Evolutionary conservation across 2,329 filamentous ascomycete genomes (phyloP).

Genomic region (Talaromyces amestolkiae): DNA sequence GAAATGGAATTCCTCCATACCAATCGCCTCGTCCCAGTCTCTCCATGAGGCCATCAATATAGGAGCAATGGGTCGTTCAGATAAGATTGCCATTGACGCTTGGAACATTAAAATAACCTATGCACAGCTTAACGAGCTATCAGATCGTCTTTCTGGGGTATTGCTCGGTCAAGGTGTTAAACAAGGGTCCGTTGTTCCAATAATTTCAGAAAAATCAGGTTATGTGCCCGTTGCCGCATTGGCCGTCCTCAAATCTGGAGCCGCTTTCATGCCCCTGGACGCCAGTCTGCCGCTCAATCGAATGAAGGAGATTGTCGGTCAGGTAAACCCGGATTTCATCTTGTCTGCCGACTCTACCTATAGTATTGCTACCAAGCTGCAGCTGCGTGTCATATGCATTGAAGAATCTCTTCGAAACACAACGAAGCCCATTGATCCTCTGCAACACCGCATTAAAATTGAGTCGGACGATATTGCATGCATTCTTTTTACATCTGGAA

Average conservation of each 20-base stretch:
- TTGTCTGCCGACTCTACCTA: background rate
- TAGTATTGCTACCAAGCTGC: background rate
- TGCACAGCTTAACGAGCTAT: background rate
- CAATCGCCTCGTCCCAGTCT: background rate
- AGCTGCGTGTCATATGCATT: background rate
- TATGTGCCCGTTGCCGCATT: conserved; percentile 11
- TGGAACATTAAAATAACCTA: background rate
- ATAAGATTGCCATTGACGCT: background rate
- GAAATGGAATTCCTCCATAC: background rate
- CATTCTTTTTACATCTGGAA: conserved; percentile 16
- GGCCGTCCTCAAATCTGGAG: conserved; percentile 7
- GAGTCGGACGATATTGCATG: background rate
- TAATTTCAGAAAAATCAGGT: conserved; percentile 7
- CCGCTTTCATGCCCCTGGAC: conserved; percentile 1
- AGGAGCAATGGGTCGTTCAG: background rate
- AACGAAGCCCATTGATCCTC: background rate
- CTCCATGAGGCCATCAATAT: background rate
- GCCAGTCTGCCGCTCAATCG: background rate
- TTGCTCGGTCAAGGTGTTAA: background rate
- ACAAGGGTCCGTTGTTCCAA: background rate
- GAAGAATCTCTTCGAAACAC: background rate
- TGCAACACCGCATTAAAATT: background rate
- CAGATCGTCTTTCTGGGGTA: background rate
- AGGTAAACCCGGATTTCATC: background rate
- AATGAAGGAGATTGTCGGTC: background rate